Base-by-base conservation (phyloP, 805 yeast species). In the Metschnikowia amazonensis region DNA sequence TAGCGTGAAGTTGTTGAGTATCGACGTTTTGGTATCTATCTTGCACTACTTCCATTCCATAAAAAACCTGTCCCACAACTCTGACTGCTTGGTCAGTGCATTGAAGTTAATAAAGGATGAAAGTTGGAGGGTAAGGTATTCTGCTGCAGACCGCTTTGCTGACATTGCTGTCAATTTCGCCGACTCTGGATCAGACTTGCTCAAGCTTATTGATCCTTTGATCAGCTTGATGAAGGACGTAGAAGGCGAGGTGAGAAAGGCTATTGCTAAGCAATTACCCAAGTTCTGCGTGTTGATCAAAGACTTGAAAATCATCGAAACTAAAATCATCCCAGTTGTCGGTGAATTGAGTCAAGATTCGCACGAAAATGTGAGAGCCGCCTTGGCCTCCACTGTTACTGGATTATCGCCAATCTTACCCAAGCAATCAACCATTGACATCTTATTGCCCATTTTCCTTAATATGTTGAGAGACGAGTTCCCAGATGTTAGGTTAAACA, bases 61-160 rank as follows among this genome's bases (percentile, higher is more conserved):
- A 48, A 65, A 76, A 45, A 88, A 84, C 55, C 63, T 59, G 17
- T 67, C 81, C 16, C 86, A 82, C 63, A 76, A 80, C 55, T 74
- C 77, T 39, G 86, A 83, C 53, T 72, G 86, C 47, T 73, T 86
- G 50, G 71, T 75, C 42, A 78, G 83, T 52, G 76, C 95, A 2
- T 75, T 84, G 52, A 80, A 80, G 52, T 75, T 94, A 54, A 83
- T 88, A 47, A 79, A 76, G 52, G 99, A 94, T 69, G 89, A 87
- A 66, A 85, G 95, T 60, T 94, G 99, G 99, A 82, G 99, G 66
- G 98, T 94, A 46, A 83, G 99, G 60, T 94, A 92, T 68, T 89
- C 94, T 83, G 95, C 96, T 28, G 96, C 97, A n/a, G 97, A 92
- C 63, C 78, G 89, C 58, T 90, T 89, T 60, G 87, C 83, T 56